phyloP scores from a whole-genome alignment of 495 filamentous ascomycete genomes.

The Darksidea phi region DNA sequence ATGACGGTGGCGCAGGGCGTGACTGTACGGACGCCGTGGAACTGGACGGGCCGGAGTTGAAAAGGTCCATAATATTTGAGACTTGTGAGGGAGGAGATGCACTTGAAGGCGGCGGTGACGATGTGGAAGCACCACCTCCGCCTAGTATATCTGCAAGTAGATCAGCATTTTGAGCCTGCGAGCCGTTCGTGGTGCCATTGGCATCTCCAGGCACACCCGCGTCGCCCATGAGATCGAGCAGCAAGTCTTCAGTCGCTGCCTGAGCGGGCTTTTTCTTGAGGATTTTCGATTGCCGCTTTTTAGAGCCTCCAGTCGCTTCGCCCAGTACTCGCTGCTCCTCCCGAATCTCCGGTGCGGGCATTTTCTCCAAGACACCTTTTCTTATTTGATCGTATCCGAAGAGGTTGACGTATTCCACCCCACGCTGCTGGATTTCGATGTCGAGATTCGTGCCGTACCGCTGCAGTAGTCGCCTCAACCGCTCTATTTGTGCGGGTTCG shows the following conservation, averaged over 20 bases:
- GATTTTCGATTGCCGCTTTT: conserved; percentile 73
- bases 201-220: conserved; percentile 57
- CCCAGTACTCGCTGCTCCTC: conserved; percentile 88
- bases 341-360: conserved; percentile 95
- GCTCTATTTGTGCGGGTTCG: conserved; percentile 77
- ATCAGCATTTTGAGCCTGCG: conserved; percentile 72
- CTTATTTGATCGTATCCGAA: conserved; percentile 87
- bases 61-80: conserved; percentile 86
- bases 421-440: conserved; percentile 91
- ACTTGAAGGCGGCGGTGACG: conserved; percentile 47
- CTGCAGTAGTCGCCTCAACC: conserved; percentile 73
- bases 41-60: conserved; percentile 49
- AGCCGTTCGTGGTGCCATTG: conserved; percentile 59
- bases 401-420: conserved; percentile 91
- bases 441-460: conserved; percentile 78
- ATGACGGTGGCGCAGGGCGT: conserved; percentile 42
- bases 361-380: conserved; percentile 87
- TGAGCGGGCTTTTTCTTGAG: conserved; percentile 69
- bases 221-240: conserved; percentile 91
- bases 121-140: conserved; percentile 50
- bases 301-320: conserved; percentile 58
- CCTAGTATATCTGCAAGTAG: conserved; percentile 85
- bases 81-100: conserved; percentile 61
- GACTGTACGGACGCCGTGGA: conserved; percentile 29
- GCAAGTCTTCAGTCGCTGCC: conserved; percentile 81